Evolutionary conservation across 192 early-diverging fungal species (phyloP), one percentile per base, ranked within the genome.

Genomic region (Jimgerdemannia flammicorona): DNA sequence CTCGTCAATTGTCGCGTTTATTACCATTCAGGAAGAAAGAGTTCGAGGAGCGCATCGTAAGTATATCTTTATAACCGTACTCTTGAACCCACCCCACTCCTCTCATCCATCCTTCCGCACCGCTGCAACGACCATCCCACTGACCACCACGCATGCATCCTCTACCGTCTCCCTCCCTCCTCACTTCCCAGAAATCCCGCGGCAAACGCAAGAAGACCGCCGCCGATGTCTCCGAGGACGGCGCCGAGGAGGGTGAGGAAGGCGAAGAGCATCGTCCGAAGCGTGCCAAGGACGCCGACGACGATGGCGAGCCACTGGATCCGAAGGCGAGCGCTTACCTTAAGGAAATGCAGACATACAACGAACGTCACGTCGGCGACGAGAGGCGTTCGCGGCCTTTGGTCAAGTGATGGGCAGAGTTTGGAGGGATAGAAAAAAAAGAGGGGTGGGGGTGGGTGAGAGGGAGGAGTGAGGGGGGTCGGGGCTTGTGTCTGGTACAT

Each of bases 1-100:
- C 65, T 75, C 40, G 63, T 40, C 18, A 40, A 59, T 14, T 42
- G 29, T 29, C 29, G 70, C 69, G 29, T 66, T 63, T 20, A 3
- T 41, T 67, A 78, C 20, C 11, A 20, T 43, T 20, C 43, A 78
- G 77, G 44, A 78, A 78, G 72, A 72, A 78, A 9, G 77, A 71
- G 44, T 78, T 78, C 64, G 77, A 78, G 43, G 77, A 78, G 67
- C 77, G 72, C 19, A 78, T 78, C 69, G 77, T 78, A 69, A 74
- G 77, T 78, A 20, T 69, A 40, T 3, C 64, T 3, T 40, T 7
- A 10, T 68, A 29, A 29, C 29, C 29, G 29, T 29, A 29, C 29
- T 29, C 29, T 29, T 1, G 29, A 29, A 29, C 29, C 29, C 29
- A 29, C 29, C 29, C 29, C 1, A 29, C 29, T 29, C 29, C 29